Percentiles rank a stretch among this genome's conserved stretches.
Evolutionary conservation across 169 alveolate species (phyloP).

Genomic region (Plasmodium vinckei): DNA sequence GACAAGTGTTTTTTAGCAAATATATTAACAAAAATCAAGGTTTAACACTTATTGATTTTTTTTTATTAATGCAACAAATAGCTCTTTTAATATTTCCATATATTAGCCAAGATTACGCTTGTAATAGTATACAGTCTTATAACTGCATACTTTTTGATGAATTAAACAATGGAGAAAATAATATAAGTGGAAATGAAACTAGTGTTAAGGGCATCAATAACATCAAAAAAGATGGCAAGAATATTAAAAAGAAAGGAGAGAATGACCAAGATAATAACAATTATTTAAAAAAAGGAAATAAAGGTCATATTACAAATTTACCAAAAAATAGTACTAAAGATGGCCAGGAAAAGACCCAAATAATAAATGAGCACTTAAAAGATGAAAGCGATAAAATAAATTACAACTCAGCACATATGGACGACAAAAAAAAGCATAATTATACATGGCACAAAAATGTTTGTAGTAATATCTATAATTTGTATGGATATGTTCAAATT

Average conservation of each 20-base stretch:
- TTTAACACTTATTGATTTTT: conserved; percentile 74
- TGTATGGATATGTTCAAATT: conserved; percentile 75
- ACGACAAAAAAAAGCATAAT: conserved; percentile 41
- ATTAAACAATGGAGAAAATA: conserved; percentile 49
- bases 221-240: conserved; percentile 18
- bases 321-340: not conserved
- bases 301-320: conserved; percentile 11
- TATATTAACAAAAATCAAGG: conserved; percentile 77
- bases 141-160: conserved; percentile 43
- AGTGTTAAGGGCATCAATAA: conserved; percentile 3
- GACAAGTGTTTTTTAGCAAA: conserved; percentile 74
- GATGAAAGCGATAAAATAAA: conserved; percentile 17
- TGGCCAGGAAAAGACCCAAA: not conserved
- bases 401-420: not conserved
- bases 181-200: conserved; percentile 10
- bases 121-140: conserved; percentile 53
- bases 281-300: conserved; percentile 23
- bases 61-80: conserved; percentile 72
- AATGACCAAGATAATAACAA: conserved; percentile 24
- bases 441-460: conserved; percentile 67
- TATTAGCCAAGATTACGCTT: conserved; percentile 20
- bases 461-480: conserved; percentile 66
- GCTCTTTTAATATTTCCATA: conserved; percentile 71
- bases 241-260: conserved; percentile 26
- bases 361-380: conserved; percentile 9